Evolutionary conservation across 805 yeast genomes (phyloP), one percentile per base, ranked within the genome.

Genomic region (Starmerella lactis-condensi): DNA sequence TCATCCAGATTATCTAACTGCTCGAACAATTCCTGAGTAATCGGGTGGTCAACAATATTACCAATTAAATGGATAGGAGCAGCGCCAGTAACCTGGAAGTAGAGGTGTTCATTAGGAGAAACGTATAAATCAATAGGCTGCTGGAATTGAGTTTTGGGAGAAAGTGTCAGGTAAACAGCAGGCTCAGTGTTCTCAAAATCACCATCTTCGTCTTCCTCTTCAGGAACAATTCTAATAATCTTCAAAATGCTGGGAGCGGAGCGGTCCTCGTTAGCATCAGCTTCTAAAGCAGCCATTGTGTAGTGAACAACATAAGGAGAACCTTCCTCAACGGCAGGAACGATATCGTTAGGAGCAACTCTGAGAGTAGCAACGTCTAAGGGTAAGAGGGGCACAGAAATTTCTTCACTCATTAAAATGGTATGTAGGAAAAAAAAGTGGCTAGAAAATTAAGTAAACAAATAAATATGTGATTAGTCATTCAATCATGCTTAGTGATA

Each of bases 31-130:
- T 62, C 68, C 32, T 68, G 75, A 50, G 83, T 93, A 49, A 72
- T 79, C 56, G 96, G 95, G 58, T 83, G 94, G 57, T 78, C 92
- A 51, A 89, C 75, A 60, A 75, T 82, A 73, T 89, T 85, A 64
- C 99, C 99, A 45, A 78, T 65, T 47, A 89, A 62, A 56, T 85
- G 91, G 43, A 89, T 65, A 43, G 92, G 76, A 64, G 82, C 85
- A 17, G 95, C 81, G 52, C 98, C 98, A 39, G 93, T 76, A 35
- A 78, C 95, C 51, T 81, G 92, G 51, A 89, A 89, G 63, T 65
- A 72, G 39, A 89, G 81, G 52, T 83, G 93, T 62, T 89, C 98
- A 50, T 73, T 85, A 50, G 96, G 93, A 33, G 75, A 67, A 50
- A 89, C 75, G 50, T 91, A 78, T 43, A 89, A 60, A 52, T 89